A percentile compares a stretch with the other conserved stretches of the same genome.
Evolutionary conservation across 371 early-diverging fungal species (phyloP).

Genomic region (Mortierella sp.): DNA sequence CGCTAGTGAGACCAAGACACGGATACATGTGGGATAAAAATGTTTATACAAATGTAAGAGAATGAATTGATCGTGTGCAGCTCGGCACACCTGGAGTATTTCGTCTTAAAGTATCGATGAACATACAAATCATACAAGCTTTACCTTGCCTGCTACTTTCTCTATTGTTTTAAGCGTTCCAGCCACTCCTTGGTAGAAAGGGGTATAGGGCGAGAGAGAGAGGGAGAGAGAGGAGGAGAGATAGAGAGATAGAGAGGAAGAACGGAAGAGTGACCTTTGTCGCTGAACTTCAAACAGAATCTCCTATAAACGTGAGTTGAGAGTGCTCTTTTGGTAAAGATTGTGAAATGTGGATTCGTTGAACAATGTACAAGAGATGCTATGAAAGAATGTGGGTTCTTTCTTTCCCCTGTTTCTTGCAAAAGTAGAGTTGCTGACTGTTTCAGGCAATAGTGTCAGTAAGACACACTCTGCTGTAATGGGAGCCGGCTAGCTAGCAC

Average conservation of each 20-base stretch:
- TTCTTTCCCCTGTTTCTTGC: neutral
- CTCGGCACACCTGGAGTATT: too few relatives aligned
- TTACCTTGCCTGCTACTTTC: neutral
- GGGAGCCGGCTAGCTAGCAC: neutral
- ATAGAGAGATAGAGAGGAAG: neutral
- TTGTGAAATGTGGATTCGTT: too few relatives aligned
- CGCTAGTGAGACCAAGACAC: constrained; percentile 2
- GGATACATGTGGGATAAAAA: neutral
- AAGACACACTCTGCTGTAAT: neutral
- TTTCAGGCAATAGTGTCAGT: neutral
- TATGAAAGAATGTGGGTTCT: neutral
- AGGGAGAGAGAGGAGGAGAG: neutral
- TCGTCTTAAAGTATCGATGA: too few relatives aligned
- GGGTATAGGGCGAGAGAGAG: neutral
- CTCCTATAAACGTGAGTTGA: too few relatives aligned
- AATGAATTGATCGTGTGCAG: neutral
- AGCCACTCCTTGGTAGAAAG: too few relatives aligned
- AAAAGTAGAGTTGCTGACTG: neutral
- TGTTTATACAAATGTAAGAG: neutral
- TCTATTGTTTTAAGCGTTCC: neutral
- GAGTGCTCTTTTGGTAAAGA: too few relatives aligned
- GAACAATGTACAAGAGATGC: too few relatives aligned
- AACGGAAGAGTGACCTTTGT: neutral
- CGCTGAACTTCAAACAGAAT: too few relatives aligned
- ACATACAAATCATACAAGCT: neutral